Base-by-base conservation (phyloP, 2,329 filamentous ascomycete genomes). In the Fusarium anguioides region DNA sequence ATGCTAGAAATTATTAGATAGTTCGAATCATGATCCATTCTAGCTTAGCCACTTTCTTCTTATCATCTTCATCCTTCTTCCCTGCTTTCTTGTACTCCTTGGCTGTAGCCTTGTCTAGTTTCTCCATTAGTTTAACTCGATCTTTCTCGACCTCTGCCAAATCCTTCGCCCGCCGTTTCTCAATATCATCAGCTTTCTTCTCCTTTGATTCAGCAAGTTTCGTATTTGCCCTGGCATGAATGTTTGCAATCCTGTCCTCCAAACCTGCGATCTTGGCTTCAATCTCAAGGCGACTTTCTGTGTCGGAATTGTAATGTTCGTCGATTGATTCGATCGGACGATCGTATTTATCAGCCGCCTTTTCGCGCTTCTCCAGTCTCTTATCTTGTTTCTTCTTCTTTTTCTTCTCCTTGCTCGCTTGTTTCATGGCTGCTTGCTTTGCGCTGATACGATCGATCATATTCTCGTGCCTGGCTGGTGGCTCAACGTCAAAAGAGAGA, bases 1-100 rank as follows among this genome's bases (percentile, higher is more conserved):
- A 20, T 6, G 5, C 6, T 20, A 2, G 15, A 8, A 2, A 35
- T 0, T 0, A 35, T 41, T 18, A 52, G 4, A 52, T n/a, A 6
- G n/a, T 33, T 6, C 20, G 46, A n/a, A 64, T 59, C 35, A 64
- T 40, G 4, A 64, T 45, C 60, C 60, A 64, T n/a, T 64, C 45
- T 6, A 64, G 12, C 20, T 36, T 64, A 2, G 60, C 45, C 9
- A 64, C 45, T n/a, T 64, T 64, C 45, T 59, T 64, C 36, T 47
- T 53, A 0, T 59, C 45, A 4, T 60, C 50, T 15, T 47, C 60
- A 4, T 47, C 45, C 10, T 39, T 46, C 14, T 64, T 51, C 4
- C 18, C 29, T 4, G 40, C 36, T 6, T 42, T 64, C 60, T 64
- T 52, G 3, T 39, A 18, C 6, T 39, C 24, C 8, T 42, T 64